Evolutionary conservation across 2,329 filamentous ascomycete genomes (phyloP).

Genomic region (Spiromastix sp.): DNA sequence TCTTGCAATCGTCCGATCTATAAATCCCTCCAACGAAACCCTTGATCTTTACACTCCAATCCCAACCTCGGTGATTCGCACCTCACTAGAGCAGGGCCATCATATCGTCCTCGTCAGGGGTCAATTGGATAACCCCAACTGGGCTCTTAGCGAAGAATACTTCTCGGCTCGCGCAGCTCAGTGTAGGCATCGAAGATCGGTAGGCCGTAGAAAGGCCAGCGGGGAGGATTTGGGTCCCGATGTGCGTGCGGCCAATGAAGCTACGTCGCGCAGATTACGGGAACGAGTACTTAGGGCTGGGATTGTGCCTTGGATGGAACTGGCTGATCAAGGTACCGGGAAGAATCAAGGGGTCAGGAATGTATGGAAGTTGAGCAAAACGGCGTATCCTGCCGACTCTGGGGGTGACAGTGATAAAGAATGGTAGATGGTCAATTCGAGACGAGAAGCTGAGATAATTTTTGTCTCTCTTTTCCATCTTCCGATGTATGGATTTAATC

Average conservation of each 20-base stretch:
- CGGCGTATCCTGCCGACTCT: constrained; percentile 20
- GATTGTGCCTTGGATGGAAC: constrained; percentile 32
- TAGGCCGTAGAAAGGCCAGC: constrained; percentile 15
- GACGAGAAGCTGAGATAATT: too few relatives aligned
- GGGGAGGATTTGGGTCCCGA: constrained; percentile 3
- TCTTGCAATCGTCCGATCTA: constrained; percentile 36
- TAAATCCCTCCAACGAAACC: constrained; percentile 28
- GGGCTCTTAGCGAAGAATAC: constrained; percentile 35
- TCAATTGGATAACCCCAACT: constrained; percentile 33
- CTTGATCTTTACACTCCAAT: constrained; percentile 42
- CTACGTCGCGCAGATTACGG: constrained; percentile 18
- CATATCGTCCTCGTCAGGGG: constrained; percentile 41
- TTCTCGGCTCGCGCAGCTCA: constrained; percentile 29
- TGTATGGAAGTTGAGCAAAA: constrained; percentile 31
- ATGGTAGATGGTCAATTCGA: constrained; percentile 18
- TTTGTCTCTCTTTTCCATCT: too few relatives aligned
- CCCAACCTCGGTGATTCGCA: constrained; percentile 18
- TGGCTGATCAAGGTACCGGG: constrained; percentile 21
- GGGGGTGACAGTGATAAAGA: constrained; percentile 29
- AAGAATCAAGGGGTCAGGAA: background rate
- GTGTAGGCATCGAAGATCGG: constrained; percentile 19
- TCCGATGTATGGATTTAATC: too few relatives aligned
- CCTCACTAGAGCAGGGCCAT: constrained; percentile 23
- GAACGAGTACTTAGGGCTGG: constrained; percentile 27
- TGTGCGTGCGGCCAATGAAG: constrained; percentile 12